Evolutionary conservation across 345 rosid species (phyloP).

Genomic region (Salix purpurea): DNA sequence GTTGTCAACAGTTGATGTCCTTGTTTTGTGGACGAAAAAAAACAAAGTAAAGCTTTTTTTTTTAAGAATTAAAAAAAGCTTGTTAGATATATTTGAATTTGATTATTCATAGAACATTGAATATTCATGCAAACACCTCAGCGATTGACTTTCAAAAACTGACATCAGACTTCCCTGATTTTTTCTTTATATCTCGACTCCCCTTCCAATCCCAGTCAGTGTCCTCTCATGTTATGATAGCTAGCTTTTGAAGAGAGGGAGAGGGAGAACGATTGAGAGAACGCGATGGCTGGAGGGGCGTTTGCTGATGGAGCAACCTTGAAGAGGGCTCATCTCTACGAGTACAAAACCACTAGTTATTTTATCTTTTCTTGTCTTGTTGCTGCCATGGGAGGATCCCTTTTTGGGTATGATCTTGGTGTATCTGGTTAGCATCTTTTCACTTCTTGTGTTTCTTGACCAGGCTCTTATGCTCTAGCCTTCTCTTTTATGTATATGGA

Average conservation of each 20-base stretch:
- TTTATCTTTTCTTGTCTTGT: conserved; percentile 58
- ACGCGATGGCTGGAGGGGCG: conserved; percentile 63
- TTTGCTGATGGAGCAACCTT: conserved; percentile 32
- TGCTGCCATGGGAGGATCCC: conserved; percentile 67
- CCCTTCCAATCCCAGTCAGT: neutral
- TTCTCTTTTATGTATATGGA: too few species aligned
- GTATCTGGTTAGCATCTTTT: conserved; percentile 52
- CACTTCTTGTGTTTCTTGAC: neutral
- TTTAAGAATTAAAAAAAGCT: too few species aligned
- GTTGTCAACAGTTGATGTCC: neutral
- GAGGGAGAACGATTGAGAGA: neutral
- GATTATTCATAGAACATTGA: neutral
- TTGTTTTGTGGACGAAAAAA: neutral
- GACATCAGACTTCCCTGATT: neutral
- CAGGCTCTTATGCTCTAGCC: neutral
- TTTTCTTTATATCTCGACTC: neutral
- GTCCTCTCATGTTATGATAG: neutral
- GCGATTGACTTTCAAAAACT: neutral
- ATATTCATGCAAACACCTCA: neutral
- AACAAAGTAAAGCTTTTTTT: too few species aligned
- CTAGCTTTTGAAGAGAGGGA: neutral
- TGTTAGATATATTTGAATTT: too few species aligned
- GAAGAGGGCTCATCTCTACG: conserved; percentile 69
- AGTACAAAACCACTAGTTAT: conserved; percentile 53
- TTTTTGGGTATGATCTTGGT: conserved; percentile 83